These are phyloP conservation scores for Lagenidium giganteum DNA, from an alignment of 352 stramenopile species.

Conservation along the genomic window DNA sequence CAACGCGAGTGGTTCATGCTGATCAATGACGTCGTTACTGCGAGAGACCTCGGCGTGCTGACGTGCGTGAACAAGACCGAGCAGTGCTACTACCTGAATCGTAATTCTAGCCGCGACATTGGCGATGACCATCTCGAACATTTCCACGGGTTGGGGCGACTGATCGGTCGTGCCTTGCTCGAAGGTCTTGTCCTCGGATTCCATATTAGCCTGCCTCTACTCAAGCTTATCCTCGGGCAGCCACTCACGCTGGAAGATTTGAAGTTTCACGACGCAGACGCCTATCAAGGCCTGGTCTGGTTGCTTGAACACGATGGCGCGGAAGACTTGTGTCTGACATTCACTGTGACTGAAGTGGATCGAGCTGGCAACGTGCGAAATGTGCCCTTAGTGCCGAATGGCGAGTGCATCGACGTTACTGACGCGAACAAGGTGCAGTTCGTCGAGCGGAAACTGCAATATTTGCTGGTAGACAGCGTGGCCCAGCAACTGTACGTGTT, in stretches of 20 bases:
- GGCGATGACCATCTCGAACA: constrained; percentile 23
- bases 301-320: constrained; percentile 16
- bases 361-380: too few species aligned
- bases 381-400: too few species aligned
- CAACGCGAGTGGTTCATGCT: constrained; percentile 75
- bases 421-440: constrained; percentile 91
- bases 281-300: too few species aligned
- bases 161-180: constrained; percentile 31
- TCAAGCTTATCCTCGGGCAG: constrained; percentile 92
- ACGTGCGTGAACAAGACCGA: constrained; percentile 24
- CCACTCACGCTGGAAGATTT: too few species aligned
- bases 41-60: constrained; percentile 20
- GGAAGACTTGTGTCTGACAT: constrained; percentile 38
- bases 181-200: constrained; percentile 87
- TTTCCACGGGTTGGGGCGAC: constrained; percentile 22
- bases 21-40: constrained; percentile 24
- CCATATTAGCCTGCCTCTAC: constrained; percentile 89
- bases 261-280: too few species aligned
- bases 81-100: constrained; percentile 32
- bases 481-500: constrained; percentile 73
- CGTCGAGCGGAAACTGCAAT: constrained; percentile 86
- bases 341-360: constrained; percentile 40
- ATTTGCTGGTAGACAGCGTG: constrained; percentile 87
- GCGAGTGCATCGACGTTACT: constrained; percentile 87
- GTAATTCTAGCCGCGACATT: constrained; percentile 18